These are phyloP conservation scores for Rubia tinctorum DNA, from an alignment of 305 asterid genomes.

Conservation along the genomic window DNA sequence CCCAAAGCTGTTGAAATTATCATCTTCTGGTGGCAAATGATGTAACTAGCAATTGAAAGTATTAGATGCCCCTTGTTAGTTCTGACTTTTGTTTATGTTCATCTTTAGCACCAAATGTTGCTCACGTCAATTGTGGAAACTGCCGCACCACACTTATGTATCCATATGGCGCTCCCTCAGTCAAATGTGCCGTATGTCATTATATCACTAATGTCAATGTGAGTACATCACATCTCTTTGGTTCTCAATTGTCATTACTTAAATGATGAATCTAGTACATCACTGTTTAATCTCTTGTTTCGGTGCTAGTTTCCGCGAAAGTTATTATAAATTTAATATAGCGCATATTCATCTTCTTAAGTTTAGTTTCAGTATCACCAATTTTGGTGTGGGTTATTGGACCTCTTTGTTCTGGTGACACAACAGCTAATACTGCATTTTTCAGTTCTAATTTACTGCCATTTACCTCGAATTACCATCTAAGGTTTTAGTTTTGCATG, in stretches of 20 bases:
- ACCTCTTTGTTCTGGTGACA: background rate
- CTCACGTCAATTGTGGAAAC: slow-evolving; percentile 85
- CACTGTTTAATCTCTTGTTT: slow-evolving; percentile 3
- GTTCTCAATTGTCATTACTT: background rate
- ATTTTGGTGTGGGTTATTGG: background rate
- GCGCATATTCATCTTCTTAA: background rate
- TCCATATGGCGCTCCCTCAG: slow-evolving; percentile 97
- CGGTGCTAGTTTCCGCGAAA: background rate
- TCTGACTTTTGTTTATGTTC: slow-evolving; percentile 6
- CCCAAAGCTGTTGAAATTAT: background rate
- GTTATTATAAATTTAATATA: background rate
- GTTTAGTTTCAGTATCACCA: background rate
- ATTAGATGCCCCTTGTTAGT: background rate
- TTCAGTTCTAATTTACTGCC: background rate
- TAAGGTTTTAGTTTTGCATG: background rate
- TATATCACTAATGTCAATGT: slow-evolving; percentile 71
- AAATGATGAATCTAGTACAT: background rate
- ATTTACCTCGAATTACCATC: background rate
- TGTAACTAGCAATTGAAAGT: background rate
- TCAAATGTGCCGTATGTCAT: slow-evolving; percentile 90
- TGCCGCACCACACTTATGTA: slow-evolving; percentile 84
- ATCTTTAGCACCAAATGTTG: slow-evolving; percentile 48
- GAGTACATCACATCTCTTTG: slow-evolving; percentile 27
- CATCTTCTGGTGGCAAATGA: background rate
- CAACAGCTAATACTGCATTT: background rate